phyloP scores from a whole-genome alignment of 345 rosid genomes.

The Aquilaria malaccensis region DNA sequence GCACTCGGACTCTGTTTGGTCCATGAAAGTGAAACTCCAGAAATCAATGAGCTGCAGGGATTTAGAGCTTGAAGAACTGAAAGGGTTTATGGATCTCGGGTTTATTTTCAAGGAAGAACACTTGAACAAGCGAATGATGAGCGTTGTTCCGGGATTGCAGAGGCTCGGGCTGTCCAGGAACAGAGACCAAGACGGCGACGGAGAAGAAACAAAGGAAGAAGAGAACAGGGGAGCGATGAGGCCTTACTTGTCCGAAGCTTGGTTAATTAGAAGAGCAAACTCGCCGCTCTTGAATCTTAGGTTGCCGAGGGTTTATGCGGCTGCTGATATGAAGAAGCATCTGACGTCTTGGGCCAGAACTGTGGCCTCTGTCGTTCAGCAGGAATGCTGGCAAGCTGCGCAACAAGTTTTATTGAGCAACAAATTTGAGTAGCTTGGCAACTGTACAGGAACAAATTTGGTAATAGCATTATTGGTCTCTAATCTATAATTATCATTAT shows the following conservation, averaged over 20 bases:
- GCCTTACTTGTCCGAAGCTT: conserved; percentile 66
- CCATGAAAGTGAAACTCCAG: conserved; percentile 9
- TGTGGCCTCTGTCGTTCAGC: conserved; percentile 42
- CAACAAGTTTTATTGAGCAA: no score
- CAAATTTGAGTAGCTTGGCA: no score
- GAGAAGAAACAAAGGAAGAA: conserved; percentile 14
- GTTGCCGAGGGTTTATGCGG: conserved; percentile 27
- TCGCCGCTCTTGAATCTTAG: conserved; percentile 41
- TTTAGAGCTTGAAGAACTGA: conserved; percentile 60
- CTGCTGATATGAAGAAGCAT: conserved; percentile 50
- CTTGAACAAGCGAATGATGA: conserved; percentile 38
- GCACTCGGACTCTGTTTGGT: conserved; percentile 2
- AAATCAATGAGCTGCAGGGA: conserved; percentile 37
- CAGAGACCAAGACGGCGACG: conserved; percentile 1
- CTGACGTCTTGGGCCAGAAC: conserved; percentile 56
- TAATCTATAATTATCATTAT: no score
- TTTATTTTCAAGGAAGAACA: conserved; percentile 46
- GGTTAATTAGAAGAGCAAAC: conserved; percentile 50
- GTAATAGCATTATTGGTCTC: no score
- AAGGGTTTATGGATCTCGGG: conserved; percentile 67
- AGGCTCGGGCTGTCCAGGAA: conserved; percentile 23
- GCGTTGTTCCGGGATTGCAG: conserved; percentile 49
- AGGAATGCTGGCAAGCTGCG: conserved; percentile 19
- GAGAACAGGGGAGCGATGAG: conserved; percentile 19
- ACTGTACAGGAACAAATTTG: no score